These are phyloP conservation scores for Fonsecaea erecta DNA, from an alignment of 2,329 filamentous ascomycete genomes.

Conservation along the genomic window DNA sequence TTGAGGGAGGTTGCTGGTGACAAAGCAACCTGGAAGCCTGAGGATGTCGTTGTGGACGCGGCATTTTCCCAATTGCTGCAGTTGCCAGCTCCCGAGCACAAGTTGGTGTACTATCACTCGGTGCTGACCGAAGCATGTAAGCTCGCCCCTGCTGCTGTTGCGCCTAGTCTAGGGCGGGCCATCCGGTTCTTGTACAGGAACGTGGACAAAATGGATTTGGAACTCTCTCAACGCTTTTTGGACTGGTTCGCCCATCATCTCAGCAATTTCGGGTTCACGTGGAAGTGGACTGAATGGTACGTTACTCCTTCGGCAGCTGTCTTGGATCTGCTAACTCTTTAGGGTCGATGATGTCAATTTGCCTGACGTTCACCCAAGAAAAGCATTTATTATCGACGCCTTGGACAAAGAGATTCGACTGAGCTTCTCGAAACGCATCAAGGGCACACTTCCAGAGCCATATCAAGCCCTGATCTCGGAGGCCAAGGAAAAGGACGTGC, in stretches of 20 bases:
- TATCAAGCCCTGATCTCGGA: slow-evolving; percentile 81
- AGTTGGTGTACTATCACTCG: slow-evolving; percentile 94
- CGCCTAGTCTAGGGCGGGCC: slow-evolving; percentile 87
- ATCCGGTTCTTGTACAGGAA: slow-evolving; percentile 90
- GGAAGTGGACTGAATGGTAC: slow-evolving; percentile 98
- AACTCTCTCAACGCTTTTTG: slow-evolving; percentile 83
- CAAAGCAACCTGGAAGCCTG: slow-evolving; percentile 88
- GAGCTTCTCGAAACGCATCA: slow-evolving; percentile 94
- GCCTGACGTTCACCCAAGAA: slow-evolving; percentile 78
- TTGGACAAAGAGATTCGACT: slow-evolving; percentile 96
- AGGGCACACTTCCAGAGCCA: slow-evolving; percentile 83
- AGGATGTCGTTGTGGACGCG: slow-evolving; percentile 95
- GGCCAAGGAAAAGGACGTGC: slow-evolving; percentile 93
- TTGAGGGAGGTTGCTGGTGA: slow-evolving; percentile 68
- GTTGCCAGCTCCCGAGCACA: slow-evolving; percentile 84
- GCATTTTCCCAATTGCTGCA: slow-evolving; percentile 95
- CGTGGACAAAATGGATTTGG: slow-evolving; percentile 80
- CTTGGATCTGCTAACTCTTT: slow-evolving; percentile 11
- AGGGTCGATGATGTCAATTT: slow-evolving; percentile 80
- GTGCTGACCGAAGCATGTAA: slow-evolving; percentile 95
- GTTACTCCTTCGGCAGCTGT: slow-evolving; percentile 36
- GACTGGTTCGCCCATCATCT: slow-evolving; percentile 98
- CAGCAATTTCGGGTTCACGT: slow-evolving; percentile 98
- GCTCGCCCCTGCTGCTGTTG: slow-evolving; percentile 93
- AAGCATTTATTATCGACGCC: slow-evolving; percentile 88